Evolutionary conservation across 139 green algal species (phyloP), one percentile per base, ranked within the genome.

Genomic region (Micractinium conductrix): DNA sequence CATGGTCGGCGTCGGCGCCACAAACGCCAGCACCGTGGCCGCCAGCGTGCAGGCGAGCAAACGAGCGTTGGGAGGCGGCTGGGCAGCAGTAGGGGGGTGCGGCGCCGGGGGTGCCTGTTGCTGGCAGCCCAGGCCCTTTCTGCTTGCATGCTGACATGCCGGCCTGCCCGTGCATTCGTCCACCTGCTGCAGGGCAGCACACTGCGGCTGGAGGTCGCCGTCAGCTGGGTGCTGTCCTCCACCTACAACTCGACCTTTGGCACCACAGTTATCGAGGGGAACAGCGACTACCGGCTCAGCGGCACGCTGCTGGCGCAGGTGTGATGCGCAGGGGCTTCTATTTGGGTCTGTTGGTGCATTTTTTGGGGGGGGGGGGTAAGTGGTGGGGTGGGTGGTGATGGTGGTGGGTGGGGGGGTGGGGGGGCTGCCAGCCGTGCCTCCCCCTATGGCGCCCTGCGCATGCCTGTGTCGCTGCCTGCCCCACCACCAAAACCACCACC

Each of bases 181-280:
- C 35, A 44, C 35, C 35, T 45, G 16, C 35, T 45, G 76, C 76
- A 82, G 76, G 76, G 76, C 38, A 72, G 28, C 28, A 82, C 76
- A 26, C 30, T 69, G 28, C 55, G 48, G 38, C 55, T 82, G 55
- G 40, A 38, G 9, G 43, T 71, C 16, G 16, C 10, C 8, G 55
- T 82, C 26, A 33, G 40, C 55, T 82, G 76, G 76, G 21, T 40
- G 2, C 33, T 82, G n/a, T 38, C 14, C 4, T 60, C 55, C 12
- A 14, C 28, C 0, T 82, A 82, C 58, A 53, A 42, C 4, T 12
- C 42, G 28, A 19, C 38, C 19, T 9, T 38, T 37, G 42, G 7
- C 8, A 24, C 42, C 74, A 68, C 50, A 28, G 48, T n/a, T 12
- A 68, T 68, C 67, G 74, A 12, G 8, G 45, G 40, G 24, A 44